These are phyloP conservation scores for Chlamydomonas reinhardtii DNA, from an alignment of 163 green algal species.

Conservation along the genomic window DNA sequence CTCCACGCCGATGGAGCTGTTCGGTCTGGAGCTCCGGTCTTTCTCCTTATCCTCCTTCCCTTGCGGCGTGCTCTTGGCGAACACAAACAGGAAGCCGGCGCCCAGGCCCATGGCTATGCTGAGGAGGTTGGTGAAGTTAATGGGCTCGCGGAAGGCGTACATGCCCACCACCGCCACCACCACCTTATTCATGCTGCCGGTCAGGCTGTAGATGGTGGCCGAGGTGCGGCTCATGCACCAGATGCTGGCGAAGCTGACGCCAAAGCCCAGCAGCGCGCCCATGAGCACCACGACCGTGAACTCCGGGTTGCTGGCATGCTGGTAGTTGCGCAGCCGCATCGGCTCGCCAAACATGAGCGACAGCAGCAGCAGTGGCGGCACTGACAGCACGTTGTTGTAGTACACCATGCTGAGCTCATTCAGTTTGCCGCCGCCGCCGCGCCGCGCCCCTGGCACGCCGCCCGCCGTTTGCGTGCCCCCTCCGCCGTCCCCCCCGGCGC, in stretches of 20 bases:
- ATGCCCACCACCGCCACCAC: constrained; percentile 78
- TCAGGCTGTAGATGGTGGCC: constrained; percentile 82
- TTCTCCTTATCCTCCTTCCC: too few species aligned
- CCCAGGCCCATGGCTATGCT: constrained; percentile 76
- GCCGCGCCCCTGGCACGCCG: not conserved
- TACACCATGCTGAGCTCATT: constrained; percentile 57
- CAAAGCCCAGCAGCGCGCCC: constrained; percentile 79
- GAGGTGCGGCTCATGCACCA: constrained; percentile 89
- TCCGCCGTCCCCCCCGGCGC: too few species aligned
- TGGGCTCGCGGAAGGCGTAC: constrained; percentile 57
- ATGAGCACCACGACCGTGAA: constrained; percentile 68
- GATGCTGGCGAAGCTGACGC: constrained; percentile 85
- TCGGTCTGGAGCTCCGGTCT: too few species aligned
- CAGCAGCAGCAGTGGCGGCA: constrained; percentile 82
- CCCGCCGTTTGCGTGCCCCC: too few species aligned
- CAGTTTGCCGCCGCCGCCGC: not conserved
- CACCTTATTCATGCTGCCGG: constrained; percentile 88
- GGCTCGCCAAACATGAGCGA: constrained; percentile 76
- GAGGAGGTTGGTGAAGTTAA: constrained; percentile 70
- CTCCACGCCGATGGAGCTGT: not conserved
- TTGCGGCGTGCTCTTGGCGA: constrained; percentile 70
- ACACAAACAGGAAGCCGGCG: constrained; percentile 83
- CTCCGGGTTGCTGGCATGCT: not conserved
- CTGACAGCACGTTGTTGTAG: constrained; percentile 95
- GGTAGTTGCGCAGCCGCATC: constrained; percentile 30